Conservation (phyloP, 179 eudicot genomes). For the Silene noctiflora region DNA sequence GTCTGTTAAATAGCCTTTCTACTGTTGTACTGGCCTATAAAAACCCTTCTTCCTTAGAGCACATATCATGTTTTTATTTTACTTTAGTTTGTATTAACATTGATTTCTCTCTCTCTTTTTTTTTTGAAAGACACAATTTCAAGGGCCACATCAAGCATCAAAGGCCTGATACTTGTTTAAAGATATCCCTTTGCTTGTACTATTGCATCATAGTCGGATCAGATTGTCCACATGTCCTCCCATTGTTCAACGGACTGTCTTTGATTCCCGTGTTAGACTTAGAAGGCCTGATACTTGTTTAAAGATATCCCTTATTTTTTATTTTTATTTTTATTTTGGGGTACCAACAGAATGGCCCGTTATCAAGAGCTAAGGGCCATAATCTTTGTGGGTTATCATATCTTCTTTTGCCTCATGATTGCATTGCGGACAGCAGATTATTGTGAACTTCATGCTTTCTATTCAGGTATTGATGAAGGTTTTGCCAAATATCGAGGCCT, state of each 20-base stretch:
- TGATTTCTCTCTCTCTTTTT: neutral
- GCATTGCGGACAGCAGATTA: conserved; percentile 4
- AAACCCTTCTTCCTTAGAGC: neutral
- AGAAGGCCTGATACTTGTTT: too few relatives aligned
- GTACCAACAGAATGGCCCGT: neutral
- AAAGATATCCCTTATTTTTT: too few relatives aligned
- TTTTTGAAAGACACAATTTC: neutral
- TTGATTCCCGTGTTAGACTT: neutral
- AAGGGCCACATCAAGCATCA: neutral
- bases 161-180: neutral
- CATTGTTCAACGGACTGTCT: neutral
- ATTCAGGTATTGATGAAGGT: conserved; percentile 90
- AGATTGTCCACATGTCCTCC: neutral
- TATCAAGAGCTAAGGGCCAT: neutral
- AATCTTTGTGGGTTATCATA: neutral
- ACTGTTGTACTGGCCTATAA: neutral
- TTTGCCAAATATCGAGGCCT: conserved; percentile 83
- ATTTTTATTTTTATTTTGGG: neutral
- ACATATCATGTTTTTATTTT: neutral
- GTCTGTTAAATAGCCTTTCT: conserved; percentile 1
- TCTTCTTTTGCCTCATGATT: neutral
- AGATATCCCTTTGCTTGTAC: neutral
- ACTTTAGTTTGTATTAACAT: neutral
- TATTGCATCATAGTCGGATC: neutral
- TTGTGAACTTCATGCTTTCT: conserved; percentile 7